Base-by-base conservation (phyloP, 169 alveolate genomes). In the Cryptosporidium parvum region DNA sequence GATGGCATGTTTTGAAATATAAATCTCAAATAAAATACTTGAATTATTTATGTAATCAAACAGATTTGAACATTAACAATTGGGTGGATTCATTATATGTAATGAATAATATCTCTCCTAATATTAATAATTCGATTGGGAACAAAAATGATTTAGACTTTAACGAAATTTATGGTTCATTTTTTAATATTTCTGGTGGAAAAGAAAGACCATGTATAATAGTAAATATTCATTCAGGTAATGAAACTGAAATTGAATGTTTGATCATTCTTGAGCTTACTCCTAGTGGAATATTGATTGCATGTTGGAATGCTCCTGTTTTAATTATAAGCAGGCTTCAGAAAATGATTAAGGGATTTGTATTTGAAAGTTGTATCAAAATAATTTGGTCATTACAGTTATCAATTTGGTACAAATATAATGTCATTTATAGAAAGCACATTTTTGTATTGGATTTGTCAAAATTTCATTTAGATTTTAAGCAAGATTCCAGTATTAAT, bases 41-140 rank as follows among this genome's bases (percentile, higher is more conserved):
- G 18, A 73, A 53, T 37, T 53, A 26, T 29, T 12, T 23, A 23
- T n/a, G 44, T 39, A 29, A 33, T 10, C n/a, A 33, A 26, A 58
- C 52, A n/a, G 45, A 45, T 8, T 10, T 21, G 4, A 31, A 23
- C 16, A 72, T 72, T 33, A 29, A 1, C 12, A 39, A 26, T 65
- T 80, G 89, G 89, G 33, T 80, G 21, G 89, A 80, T 45, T 80
- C 75, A 9, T 59, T 80, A 51, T 80, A 80, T 23, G 75, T 42
- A 29, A 23, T 21, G n/a, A 44, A 56, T 58, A 26, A 29, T 6
- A 69, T 3, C 1, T 10, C 59, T 37, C 18, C 23, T 3, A 10
- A 44, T 69, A 18, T 4, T 21, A 69, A 68, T 68, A 31, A 0
- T 10, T 8, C 16, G 0, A 7, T 3, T 31, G 29, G 29, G 1